A percentile compares a stretch with the other conserved stretches of the same genome.
Evolutionary conservation across 345 rosid genomes (phyloP).

Genomic region (Turritis glabra): DNA sequence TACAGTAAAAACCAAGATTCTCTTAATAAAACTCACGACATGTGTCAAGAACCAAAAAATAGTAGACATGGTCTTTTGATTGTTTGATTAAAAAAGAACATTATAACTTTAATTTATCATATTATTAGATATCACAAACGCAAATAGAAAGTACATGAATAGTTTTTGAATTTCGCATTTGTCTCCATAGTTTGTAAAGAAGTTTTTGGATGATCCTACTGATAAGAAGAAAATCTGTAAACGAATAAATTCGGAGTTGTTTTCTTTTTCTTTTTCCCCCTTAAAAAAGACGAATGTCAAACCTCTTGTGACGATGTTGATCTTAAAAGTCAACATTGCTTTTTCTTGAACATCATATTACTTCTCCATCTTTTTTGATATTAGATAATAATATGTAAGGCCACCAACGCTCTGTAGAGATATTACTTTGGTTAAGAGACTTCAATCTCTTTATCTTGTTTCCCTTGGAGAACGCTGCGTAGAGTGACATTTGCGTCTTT

Average conservation of each 20-base stretch:
- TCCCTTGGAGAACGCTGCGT: constrained; percentile 77
- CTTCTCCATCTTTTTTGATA: too few species aligned
- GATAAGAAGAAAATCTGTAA: neutral
- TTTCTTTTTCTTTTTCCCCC: too few species aligned
- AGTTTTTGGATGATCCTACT: neutral
- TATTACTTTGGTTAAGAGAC: constrained; percentile 50
- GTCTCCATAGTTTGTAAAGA: neutral
- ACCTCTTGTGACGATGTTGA: constrained; percentile 19
- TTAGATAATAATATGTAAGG: too few species aligned
- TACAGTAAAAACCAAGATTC: neutral
- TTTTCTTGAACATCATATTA: constrained; percentile 11
- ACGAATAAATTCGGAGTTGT: neutral
- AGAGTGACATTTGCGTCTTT: constrained; percentile 74
- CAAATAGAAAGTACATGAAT: neutral
- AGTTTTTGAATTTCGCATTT: neutral
- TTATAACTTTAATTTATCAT: neutral
- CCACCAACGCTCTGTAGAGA: constrained; percentile 86
- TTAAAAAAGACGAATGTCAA: constrained; percentile 5
- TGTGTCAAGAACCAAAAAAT: neutral
- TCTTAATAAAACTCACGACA: neutral
- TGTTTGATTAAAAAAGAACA: neutral
- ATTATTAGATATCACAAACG: neutral
- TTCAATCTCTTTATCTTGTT: constrained; percentile 65
- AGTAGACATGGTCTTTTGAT: neutral
- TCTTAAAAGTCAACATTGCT: constrained; percentile 27